A percentile compares a stretch with the other conserved stretches of the same genome.
Conservation (phyloP, 768 basidiomycete genomes). For the Boletellus ananiceps region DNA sequence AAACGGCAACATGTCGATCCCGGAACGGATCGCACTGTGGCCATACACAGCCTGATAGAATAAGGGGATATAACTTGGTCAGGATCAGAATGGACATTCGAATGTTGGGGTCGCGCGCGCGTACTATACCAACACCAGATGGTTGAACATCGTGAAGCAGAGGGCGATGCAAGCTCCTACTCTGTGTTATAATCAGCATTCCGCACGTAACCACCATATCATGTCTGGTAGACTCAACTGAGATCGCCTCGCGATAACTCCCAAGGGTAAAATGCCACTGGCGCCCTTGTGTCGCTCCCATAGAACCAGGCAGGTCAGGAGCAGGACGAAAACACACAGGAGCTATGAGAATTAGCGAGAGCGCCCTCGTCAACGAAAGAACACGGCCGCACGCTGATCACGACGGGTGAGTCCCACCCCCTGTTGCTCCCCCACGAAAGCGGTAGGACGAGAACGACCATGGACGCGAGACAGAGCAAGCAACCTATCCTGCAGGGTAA, state of each 20-base stretch:
- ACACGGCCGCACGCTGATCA: conserved; percentile 5
- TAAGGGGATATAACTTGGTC: conserved; percentile 15
- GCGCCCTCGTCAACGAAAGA: neutral
- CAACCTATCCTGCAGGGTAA: conserved; percentile 8
- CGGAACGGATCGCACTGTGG: conserved; percentile 19
- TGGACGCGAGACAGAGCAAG: conserved; percentile 9
- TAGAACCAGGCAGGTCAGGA: conserved; percentile 2
- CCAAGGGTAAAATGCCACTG: conserved; percentile 7
- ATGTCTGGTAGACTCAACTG: conserved; percentile 1
- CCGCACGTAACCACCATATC: neutral
- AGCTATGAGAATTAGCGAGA: neutral
- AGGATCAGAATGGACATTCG: neutral
- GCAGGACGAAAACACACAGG: conserved; percentile 7
- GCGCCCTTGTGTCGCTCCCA: conserved; percentile 12
- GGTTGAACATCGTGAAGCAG: conserved; percentile 15
- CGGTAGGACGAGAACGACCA: conserved; percentile 9
- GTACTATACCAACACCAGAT: conserved; percentile 7
- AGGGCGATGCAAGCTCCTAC: conserved; percentile 6
- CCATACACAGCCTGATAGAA: conserved; percentile 17
- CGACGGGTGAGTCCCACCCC: conserved; percentile 8
- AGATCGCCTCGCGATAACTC: conserved; percentile 5
- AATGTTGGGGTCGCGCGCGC: neutral
- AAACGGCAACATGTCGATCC: conserved; percentile 21
- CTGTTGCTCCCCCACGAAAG: conserved; percentile 9
- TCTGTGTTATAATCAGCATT: neutral